These are phyloP conservation scores for Aureobasidium sp. DNA, from an alignment of 2,329 filamentous ascomycete genomes.

Conservation along the genomic window DNA sequence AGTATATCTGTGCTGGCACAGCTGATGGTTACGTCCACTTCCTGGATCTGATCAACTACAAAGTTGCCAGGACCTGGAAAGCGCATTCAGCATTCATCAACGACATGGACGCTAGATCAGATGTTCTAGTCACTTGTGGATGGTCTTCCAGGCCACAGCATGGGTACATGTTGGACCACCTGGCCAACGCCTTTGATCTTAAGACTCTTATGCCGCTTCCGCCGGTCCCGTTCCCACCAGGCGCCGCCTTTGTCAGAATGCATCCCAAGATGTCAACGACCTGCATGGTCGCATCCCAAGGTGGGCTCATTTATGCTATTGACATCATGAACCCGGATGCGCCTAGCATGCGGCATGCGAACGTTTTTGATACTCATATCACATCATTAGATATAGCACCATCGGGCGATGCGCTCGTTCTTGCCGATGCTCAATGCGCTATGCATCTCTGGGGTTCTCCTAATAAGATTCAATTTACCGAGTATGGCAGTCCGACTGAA, in stretches of 20 bases:
- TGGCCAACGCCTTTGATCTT: slow-evolving; percentile 92
- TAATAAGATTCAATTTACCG: slow-evolving; percentile 77
- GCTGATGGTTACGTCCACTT: slow-evolving; percentile 76
- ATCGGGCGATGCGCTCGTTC: slow-evolving; percentile 75
- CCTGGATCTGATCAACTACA: slow-evolving; percentile 70
- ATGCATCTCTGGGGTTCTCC: slow-evolving; percentile 87
- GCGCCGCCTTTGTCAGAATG: slow-evolving; percentile 91
- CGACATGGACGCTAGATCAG: slow-evolving; percentile 94
- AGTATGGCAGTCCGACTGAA: slow-evolving; percentile 69
- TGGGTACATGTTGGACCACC: slow-evolving; percentile 77
- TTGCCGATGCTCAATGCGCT: slow-evolving; percentile 70
- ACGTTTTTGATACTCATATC: slow-evolving; percentile 63
- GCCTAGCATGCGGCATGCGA: slow-evolving; percentile 76
- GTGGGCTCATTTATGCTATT: slow-evolving; percentile 89
- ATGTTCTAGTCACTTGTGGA: slow-evolving; percentile 92
- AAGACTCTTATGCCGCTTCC: slow-evolving; percentile 83
- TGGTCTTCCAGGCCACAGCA: slow-evolving; percentile 77
- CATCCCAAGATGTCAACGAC: slow-evolving; percentile 94
- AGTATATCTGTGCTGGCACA: slow-evolving; percentile 89
- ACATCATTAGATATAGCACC: slow-evolving; percentile 79
- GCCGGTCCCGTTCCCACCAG: slow-evolving; percentile 85
- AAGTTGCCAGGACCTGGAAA: slow-evolving; percentile 79
- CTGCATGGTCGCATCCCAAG: slow-evolving; percentile 85
- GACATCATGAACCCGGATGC: slow-evolving; percentile 91
- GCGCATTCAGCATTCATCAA: slow-evolving; percentile 84